phyloP scores from a whole-genome alignment of 2,329 filamentous ascomycete genomes.

The Phyllosticta citrichinensis region DNA sequence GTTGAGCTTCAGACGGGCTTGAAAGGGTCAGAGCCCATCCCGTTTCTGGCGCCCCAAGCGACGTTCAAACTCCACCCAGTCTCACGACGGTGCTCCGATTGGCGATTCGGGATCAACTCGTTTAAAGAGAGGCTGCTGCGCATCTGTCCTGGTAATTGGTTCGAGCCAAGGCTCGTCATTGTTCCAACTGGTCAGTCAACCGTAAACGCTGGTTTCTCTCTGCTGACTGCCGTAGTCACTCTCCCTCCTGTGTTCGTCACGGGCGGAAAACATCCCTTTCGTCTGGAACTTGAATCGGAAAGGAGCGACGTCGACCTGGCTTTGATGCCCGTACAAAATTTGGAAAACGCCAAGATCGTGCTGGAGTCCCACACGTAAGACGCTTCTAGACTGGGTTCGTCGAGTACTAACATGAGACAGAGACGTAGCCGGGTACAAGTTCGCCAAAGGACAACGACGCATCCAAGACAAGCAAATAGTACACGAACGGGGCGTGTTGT shows the following conservation, averaged over 20 bases:
- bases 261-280: not conserved
- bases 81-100: not conserved
- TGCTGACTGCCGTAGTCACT: not conserved
- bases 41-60: not conserved
- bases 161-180: not conserved
- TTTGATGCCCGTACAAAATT: not conserved
- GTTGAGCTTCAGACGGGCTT: not conserved
- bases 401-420: not conserved
- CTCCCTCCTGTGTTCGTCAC: not conserved
- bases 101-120: not conserved
- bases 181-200: not conserved
- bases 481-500: not conserved
- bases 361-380: not conserved
- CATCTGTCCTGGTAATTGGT: not conserved
- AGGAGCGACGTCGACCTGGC: not conserved
- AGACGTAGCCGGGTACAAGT: not conserved
- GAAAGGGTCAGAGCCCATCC: not conserved
- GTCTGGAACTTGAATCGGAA: not conserved
- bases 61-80: not conserved
- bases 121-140: not conserved
- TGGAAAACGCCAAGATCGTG: not conserved
- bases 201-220: not conserved
- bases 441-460: not conserved
- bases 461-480: not conserved
- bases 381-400: not conserved